phyloP scores from a whole-genome alignment of 2,329 filamentous ascomycete genomes.

The Nigrospora osmanthi region DNA sequence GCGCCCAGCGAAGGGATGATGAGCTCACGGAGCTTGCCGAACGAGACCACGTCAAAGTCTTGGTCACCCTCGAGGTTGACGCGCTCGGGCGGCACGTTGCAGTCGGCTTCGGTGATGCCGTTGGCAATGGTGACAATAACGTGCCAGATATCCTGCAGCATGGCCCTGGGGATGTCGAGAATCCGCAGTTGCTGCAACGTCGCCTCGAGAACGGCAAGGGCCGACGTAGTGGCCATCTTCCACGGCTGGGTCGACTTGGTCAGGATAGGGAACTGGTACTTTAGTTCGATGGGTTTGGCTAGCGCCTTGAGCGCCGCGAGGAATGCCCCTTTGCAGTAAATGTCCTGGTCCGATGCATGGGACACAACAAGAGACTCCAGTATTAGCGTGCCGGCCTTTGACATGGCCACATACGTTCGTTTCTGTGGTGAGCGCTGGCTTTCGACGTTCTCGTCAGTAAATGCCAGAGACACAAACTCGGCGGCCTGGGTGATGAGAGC shows the following conservation, averaged over 20 bases:
- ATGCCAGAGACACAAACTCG: slow-evolving; percentile 65
- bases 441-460: slow-evolving; percentile 32
- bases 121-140: slow-evolving; percentile 57
- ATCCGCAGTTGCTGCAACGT: slow-evolving; percentile 54
- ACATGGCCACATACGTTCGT: slow-evolving; percentile 83
- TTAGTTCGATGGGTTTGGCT: slow-evolving; percentile 62
- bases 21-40: slow-evolving; percentile 59
- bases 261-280: slow-evolving; percentile 69
- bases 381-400: slow-evolving; percentile 71
- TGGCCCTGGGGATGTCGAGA: slow-evolving; percentile 34
- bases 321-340: slow-evolving; percentile 64
- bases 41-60: slow-evolving; percentile 71
- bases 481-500: slow-evolving; percentile 63
- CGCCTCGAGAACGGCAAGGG: slow-evolving; percentile 59
- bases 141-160: slow-evolving; percentile 59
- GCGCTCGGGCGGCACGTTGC: slow-evolving; percentile 33
- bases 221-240: slow-evolving; percentile 68
- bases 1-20: slow-evolving; percentile 69
- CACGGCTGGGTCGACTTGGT: slow-evolving; percentile 69
- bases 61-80: slow-evolving; percentile 60
- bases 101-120: slow-evolving; percentile 62
- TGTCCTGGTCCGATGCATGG: slow-evolving; percentile 54
- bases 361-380: slow-evolving; percentile 52
- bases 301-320: slow-evolving; percentile 59
- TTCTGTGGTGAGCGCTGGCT: slow-evolving; percentile 31